phyloP scores from a whole-genome alignment of 176 grass and related monocot species.

The Ensete ventricosum region DNA sequence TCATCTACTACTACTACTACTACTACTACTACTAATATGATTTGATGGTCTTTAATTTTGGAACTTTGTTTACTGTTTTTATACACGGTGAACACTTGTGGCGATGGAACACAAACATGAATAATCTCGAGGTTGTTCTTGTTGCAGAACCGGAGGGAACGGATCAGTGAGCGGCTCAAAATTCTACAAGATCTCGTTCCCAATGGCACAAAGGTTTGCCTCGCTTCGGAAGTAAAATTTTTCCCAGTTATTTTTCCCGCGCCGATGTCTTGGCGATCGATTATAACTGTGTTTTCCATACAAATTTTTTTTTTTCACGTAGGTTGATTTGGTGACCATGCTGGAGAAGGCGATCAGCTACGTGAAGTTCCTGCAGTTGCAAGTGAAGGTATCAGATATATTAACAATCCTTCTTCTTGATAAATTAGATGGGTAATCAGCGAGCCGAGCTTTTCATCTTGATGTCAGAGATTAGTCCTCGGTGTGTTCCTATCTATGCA shows the following conservation, averaged over 20 bases:
- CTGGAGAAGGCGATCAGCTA: constrained; percentile 93
- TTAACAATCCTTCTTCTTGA: too few species aligned
- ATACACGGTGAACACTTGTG: too few species aligned
- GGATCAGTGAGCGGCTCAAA: constrained; percentile 81
- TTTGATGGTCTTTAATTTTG: neutral
- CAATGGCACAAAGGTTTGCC: constrained; percentile 73
- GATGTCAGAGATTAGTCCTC: neutral
- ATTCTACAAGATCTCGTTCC: constrained; percentile 87
- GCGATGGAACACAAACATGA: too few species aligned
- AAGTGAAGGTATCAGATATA: constrained; percentile 56
- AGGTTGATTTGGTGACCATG: constrained; percentile 98
- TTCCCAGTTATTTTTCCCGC: neutral
- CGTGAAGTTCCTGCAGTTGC: constrained; percentile 91
- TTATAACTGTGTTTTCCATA: neutral
- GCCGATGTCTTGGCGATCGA: neutral
- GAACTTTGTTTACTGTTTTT: neutral
- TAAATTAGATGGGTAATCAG: neutral
- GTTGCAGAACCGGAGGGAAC: constrained; percentile 62
- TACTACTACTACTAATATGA: too few species aligned
- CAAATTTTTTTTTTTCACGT: neutral
- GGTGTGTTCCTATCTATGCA: constrained; percentile 9
- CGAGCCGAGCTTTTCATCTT: neutral
- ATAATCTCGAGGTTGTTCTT: neutral
- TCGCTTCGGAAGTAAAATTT: too few species aligned
- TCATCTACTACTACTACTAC: too few species aligned